Evolutionary conservation across 768 basidiomycete genomes (phyloP), one percentile per base, ranked within the genome.

Genomic region (Termitomyces sp.): DNA sequence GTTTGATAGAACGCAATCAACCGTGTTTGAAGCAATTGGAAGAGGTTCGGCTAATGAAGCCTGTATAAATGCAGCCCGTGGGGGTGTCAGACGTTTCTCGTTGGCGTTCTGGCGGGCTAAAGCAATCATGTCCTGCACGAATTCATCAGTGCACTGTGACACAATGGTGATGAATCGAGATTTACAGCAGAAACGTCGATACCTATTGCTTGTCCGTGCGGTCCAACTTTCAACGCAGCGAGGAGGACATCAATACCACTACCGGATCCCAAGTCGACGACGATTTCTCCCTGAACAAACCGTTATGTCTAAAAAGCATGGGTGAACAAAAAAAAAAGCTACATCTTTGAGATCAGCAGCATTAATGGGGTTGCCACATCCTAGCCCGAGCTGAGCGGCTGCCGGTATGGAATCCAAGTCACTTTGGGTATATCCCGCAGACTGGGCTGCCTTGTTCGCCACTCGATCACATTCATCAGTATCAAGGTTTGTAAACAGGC

Each of bases 1-100:
- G 65, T 83, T 86, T 6, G 83, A 84, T 6, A 84, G 61, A 16
- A 87, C 70, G 58, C 81, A 84, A 61, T 86, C 81, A 18, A 84
- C 73, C 0, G 81, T 75, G 54, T 72, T 67, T 5, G 78, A 73
- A 44, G 70, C 67, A 55, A 86, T 75, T 0, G 84, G 85, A 2
- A 85, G 69, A 7, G 76, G 65, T 22, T 78, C 75, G 0, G 75
- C 73, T 27, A 82, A 66, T 1, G 69, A 63, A 0, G 76, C 71
- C 24, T 81, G 70, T 4, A 82, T 74, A 61, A 85, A 85, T 0
- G 78, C 70, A 30, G 81, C 81, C 4, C 76, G 75, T 1, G 81
- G 82, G 7, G 81, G 78, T 34, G 66, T 72, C n/a, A 81, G 65
- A 4, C 70, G 72, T 52, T 75, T 72, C 44, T 71, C 66, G 0